These are phyloP conservation scores for Dentipellis fragilis DNA, from an alignment of 768 basidiomycete genomes.

Conservation along the genomic window DNA sequence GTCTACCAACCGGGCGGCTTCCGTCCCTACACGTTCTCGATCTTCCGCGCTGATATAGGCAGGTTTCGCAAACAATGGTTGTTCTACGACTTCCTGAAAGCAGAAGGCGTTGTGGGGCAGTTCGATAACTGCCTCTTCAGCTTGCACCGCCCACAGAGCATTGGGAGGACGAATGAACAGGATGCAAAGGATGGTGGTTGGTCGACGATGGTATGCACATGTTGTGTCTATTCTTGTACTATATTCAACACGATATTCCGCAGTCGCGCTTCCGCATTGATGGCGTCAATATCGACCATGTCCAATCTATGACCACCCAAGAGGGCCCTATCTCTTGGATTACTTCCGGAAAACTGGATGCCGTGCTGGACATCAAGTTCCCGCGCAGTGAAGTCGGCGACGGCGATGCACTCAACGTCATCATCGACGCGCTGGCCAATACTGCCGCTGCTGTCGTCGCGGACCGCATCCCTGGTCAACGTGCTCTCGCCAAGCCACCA, in stretches of 20 bases:
- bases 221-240: background rate
- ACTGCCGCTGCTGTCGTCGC: conserved; percentile 40
- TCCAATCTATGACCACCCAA: conserved; percentile 72
- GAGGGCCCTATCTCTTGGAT: conserved; percentile 97
- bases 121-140: conserved; percentile 97
- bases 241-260: background rate
- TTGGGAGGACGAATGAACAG: conserved; percentile 81
- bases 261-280: conserved; percentile 95
- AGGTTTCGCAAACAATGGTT: conserved; percentile 87
- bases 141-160: conserved; percentile 91
- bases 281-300: conserved; percentile 92
- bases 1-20: conserved; percentile 91
- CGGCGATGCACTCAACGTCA: conserved; percentile 69
- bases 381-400: conserved; percentile 67
- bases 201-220: conserved; percentile 17
- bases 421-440: conserved; percentile 80
- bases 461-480: conserved; percentile 76
- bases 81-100: conserved; percentile 85
- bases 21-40: conserved; percentile 83
- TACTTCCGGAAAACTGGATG: conserved; percentile 91
- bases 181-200: conserved; percentile 78
- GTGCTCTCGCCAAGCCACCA: conserved; percentile 79
- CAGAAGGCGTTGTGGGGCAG: conserved; percentile 94
- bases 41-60: conserved; percentile 86
- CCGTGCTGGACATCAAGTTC: conserved; percentile 96